Percentiles rank a stretch among this genome's conserved stretches.
These are phyloP conservation scores for Pythium myriotylum DNA, from an alignment of 352 stramenopile genomes.

Conservation along the genomic window DNA sequence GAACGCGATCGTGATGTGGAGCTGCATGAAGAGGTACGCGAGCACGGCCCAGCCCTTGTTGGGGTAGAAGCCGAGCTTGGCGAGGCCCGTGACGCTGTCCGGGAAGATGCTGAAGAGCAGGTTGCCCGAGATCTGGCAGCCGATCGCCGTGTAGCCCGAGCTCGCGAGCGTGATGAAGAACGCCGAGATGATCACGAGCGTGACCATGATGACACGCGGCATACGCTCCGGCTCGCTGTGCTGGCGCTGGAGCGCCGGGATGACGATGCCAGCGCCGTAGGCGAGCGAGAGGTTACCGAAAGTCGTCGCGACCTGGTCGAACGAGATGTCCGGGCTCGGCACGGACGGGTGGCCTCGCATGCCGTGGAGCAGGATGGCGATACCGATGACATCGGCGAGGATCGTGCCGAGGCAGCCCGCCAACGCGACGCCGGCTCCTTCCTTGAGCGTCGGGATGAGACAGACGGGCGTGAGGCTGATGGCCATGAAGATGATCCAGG, in stretches of 20 bases:
- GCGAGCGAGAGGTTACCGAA: constrained; percentile 46
- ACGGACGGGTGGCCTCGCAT: constrained; percentile 26
- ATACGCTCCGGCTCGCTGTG: constrained; percentile 39
- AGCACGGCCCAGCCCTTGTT: constrained; percentile 30
- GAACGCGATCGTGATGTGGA: constrained; percentile 49
- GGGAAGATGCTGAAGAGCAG: constrained; percentile 34
- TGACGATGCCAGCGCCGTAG: constrained; percentile 45
- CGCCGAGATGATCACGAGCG: constrained; percentile 35
- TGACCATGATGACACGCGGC: constrained; percentile 38
- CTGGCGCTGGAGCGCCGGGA: constrained; percentile 38
- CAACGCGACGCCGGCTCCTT: constrained; percentile 32
- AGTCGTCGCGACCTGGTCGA: constrained; percentile 33
- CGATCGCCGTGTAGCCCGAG: constrained; percentile 30
- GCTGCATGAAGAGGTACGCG: constrained; percentile 46
- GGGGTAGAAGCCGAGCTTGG: constrained; percentile 30
- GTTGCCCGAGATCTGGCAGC: constrained; percentile 45
- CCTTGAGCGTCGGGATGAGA: constrained; percentile 39
- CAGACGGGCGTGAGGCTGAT: constrained; percentile 32
- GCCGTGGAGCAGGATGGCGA: constrained; percentile 29
- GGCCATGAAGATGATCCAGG: constrained; percentile 43
- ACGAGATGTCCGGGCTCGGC: constrained; percentile 24
- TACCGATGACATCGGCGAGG: constrained; percentile 33
- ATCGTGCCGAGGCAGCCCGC: constrained; percentile 40
- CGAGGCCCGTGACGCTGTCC: constrained; percentile 4
- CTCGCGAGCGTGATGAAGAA: constrained; percentile 34